Base-by-base conservation (phyloP, 345 rosid genomes). In the Murraya koenigii region DNA sequence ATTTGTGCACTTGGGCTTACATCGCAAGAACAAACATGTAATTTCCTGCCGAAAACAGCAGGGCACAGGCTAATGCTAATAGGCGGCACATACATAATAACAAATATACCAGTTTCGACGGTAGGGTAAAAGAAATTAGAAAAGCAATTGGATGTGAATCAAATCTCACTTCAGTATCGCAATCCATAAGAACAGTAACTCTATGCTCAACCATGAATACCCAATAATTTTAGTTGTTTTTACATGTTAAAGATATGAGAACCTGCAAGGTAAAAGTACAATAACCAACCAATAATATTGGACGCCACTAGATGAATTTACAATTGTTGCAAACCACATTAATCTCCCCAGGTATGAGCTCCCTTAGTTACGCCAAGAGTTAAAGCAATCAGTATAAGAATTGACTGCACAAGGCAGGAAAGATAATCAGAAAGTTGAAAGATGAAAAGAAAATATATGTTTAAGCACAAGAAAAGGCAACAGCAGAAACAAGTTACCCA, bases 301-400 rank as follows among this genome's bases (percentile, higher is more conserved):
- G 63, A 64, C 33, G 75, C 41, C 41, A 28, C 7, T 44, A 1
- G 49, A 75, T 13, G 38, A 71, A 71, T 66, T 25, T 78, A 68
- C 71, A 72, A 39, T 26, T 61, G 59, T 28, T 25, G 22, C 39
- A 28, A 35, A 30, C 75, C 39, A 19, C 14, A 22, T 33, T 49
- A 77, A 68, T 64, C 56, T 83, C 84, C 87, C 94, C 95, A 91
- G 77, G 72, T 26, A 76, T 78, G 76, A 76, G 85, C 59, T 80
- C 89, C 87, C 82, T 83, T 87, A 54, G 92, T 84, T 71, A 78
- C 80, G 30, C 97, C 91, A 47, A 94, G 77, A 78, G 80, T 85
- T 72, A 90, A n/a, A 38, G 90, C 94, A 64, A 92, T 79, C 80
- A 88, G 23, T 11, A 93, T 83, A 65, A 94, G 84, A 75, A 89